Base-by-base conservation (phyloP, 345 rosid genomes). In the Rhodamnia rubescens region DNA sequence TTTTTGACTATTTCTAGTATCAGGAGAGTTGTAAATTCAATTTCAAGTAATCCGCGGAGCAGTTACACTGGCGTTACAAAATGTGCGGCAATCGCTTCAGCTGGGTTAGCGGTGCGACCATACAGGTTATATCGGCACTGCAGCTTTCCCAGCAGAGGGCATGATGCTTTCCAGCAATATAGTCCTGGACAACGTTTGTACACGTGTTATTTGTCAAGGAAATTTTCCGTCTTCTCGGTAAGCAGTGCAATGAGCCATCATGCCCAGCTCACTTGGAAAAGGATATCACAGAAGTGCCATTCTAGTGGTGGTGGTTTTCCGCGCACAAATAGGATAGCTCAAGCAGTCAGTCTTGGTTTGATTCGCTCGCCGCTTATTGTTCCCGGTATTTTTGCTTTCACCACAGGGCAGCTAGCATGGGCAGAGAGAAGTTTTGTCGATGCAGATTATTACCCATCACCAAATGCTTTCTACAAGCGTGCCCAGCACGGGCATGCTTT, bases 301-400 rank as follows among this genome's bases (percentile, higher is more conserved):
- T 74, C 86, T 14, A 53, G 86, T 64, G 85, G 86, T 21, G 87
- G 49, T 74, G 83, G 86, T 74, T 90, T 90, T 50, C 92, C 93
- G 36, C 87, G 64, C 26, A 51, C 95, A 69, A 90, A 89, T 87
- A 94, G 85, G 88, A 85, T 94, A 53, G 96, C 98, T 85, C 98
- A 95, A 89, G 99, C 96, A 0, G 90, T 95, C 27, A 90, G 92
- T 89, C 92, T 95, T 88, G 95, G 98, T 53, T 84, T 96, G 90
- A 90, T 93, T 4, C 95, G 94, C 58, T 92, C 98, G 0, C 96
- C 86, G 22, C 87, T 95, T 11, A 42, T 96, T 29, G 84, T 94
- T 80, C 95, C 99, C 0, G 89, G 98, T 86, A 61, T 92, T 42
- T 85, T 98, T 85, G 95, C 95, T 32, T 18, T 94, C 74, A 87